Percentiles rank a stretch among this genome's conserved stretches.
These are phyloP conservation scores for Gillenia trifoliata DNA, from an alignment of 306 rosid genomes.

Conservation along the genomic window DNA sequence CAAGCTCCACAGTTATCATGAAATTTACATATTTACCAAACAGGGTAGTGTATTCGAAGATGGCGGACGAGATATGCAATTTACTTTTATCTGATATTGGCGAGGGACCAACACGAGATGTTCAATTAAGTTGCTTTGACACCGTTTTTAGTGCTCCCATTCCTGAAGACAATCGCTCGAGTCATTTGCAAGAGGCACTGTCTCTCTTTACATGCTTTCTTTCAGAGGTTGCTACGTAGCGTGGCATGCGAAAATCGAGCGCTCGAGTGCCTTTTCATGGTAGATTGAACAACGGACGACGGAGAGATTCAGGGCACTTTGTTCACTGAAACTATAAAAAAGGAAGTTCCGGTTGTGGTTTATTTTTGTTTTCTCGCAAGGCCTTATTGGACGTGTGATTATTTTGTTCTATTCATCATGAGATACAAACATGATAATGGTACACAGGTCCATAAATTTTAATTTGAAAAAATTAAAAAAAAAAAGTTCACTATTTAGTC, in stretches of 20 bases:
- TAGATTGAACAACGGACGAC: too few species aligned
- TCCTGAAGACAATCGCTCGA: constrained; percentile 72
- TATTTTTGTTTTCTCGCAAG: too few species aligned
- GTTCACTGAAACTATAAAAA: too few species aligned
- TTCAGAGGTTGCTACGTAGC: constrained; percentile 58
- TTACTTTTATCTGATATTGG: constrained; percentile 58
- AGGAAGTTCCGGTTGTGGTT: too few species aligned
- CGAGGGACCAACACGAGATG: constrained; percentile 61
- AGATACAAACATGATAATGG: too few species aligned
- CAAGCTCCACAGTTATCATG: not conserved
- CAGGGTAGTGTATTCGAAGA: constrained; percentile 85
- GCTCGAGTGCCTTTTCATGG: not conserved
- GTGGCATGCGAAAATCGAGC: not conserved
- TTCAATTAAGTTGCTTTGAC: constrained; percentile 73
- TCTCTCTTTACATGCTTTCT: constrained; percentile 72
- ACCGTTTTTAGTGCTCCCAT: constrained; percentile 70
- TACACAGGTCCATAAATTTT: too few species aligned
- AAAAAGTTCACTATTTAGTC: too few species aligned
- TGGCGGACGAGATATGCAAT: constrained; percentile 69
- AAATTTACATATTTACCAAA: not conserved
- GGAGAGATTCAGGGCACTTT: not conserved
- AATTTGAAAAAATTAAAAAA: too few species aligned
- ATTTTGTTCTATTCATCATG: too few species aligned
- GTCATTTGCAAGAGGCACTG: constrained; percentile 77
- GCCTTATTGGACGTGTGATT: too few species aligned